Evolutionary conservation across 495 filamentous ascomycete genomes (phyloP).

Genomic region (Penicillium malachiteum): DNA sequence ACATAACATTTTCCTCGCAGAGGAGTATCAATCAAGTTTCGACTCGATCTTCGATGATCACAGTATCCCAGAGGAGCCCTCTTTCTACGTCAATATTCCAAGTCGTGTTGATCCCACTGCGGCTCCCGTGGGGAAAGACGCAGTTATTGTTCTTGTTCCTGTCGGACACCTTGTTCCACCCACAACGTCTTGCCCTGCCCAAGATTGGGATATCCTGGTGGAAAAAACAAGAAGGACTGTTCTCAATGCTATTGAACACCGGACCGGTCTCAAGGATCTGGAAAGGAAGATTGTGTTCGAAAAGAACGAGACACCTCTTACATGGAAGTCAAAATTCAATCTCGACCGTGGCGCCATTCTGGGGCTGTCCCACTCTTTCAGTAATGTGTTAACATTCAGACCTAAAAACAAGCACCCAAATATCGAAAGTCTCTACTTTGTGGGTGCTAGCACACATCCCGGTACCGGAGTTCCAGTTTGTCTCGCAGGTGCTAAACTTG

Average conservation of each 20-base stretch:
- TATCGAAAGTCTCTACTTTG: constrained; percentile 58
- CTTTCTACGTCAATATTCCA: constrained; percentile 74
- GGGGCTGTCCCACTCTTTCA: constrained; percentile 65
- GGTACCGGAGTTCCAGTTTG: constrained; percentile 71
- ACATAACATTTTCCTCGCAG: constrained; percentile 74
- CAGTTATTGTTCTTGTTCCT: constrained; percentile 64
- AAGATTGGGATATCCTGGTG: constrained; percentile 58
- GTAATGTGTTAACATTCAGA: constrained; percentile 67
- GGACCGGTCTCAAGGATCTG: constrained; percentile 50
- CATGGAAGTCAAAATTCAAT: constrained; percentile 65
- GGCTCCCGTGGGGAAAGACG: constrained; percentile 59
- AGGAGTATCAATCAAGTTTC: constrained; percentile 65
- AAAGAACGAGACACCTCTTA: constrained; percentile 57
- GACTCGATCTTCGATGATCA: constrained; percentile 69
- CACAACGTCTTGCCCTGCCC: constrained; percentile 25
- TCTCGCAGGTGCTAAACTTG: constrained; percentile 62
- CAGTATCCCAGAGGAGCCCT: constrained; percentile 59
- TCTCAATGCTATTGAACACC: constrained; percentile 51
- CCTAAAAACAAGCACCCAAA: constrained; percentile 53
- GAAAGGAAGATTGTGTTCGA: constrained; percentile 52
- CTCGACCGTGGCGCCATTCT: constrained; percentile 69
- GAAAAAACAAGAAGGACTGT: constrained; percentile 51
- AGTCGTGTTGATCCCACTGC: constrained; percentile 62
- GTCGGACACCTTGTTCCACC: constrained; percentile 54
- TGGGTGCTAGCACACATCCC: constrained; percentile 69